Evolutionary conservation across 305 asterid species (phyloP), one percentile per base, ranked within the genome.

Genomic region (Fraxinus velutina): DNA sequence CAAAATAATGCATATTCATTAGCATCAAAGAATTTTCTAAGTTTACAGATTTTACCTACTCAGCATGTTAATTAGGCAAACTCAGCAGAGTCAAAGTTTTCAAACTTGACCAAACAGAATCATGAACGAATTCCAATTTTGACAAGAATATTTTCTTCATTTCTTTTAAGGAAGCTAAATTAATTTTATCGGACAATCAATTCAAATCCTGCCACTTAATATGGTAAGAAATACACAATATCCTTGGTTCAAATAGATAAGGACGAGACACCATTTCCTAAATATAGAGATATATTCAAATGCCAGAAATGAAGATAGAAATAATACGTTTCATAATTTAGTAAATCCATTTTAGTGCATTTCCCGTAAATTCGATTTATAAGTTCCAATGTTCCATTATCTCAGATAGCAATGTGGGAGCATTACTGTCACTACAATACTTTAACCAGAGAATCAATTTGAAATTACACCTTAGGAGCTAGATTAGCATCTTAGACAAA

Each of bases 1-100:
- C 75, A 82, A 83, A 80, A 73, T 30, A 73, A 68, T 27, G 81
- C 72, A 80, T 50, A 73, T 55, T 8, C 19, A 33, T 32, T 33
- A 71, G 76, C 50, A 71, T 71, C 19, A 32, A 81, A 64, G 4
- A 66, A 5, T 75, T 79, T 79, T 78, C 77, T 33, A 21, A 75
- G 42, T 50, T 17, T 52, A 57, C 76, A 71, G 75, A 2, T 37
- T 57, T 71, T 78, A 19, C 75, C 44, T 74, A 36, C 57, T 75
- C 39, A 64, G 10, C 44, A 71, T 71, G 19, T 78, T 42, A 33
- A 24, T 79, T 62, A 55, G 22, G 50, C 75, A 73, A 79, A 62
- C 75, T 79, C 60, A 60, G 22, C 19, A 52, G 24, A 19, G 57
- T 22, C 70, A 78, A 50, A 36, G 36, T 39, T 57, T n/a, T 19